Conservation (phyloP, 176 grass and related monocot species). For the Alloteropsis semialata region DNA sequence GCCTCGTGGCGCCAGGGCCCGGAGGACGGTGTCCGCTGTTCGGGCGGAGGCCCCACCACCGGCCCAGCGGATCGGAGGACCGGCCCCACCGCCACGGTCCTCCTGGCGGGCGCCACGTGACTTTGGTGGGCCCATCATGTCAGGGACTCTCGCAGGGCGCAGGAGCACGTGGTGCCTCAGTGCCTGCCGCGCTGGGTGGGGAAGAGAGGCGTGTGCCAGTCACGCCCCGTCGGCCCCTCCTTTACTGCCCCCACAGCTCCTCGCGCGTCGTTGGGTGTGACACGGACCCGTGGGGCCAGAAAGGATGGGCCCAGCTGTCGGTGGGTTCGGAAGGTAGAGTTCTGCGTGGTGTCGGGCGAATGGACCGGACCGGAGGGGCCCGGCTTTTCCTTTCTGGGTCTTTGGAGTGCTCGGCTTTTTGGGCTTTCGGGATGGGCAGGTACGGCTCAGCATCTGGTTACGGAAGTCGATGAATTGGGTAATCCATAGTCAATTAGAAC, state of each 20-base stretch:
- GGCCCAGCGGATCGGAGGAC: not conserved
- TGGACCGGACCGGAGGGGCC: not conserved
- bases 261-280: not conserved
- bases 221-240: not conserved
- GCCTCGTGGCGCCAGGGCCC: too few species aligned
- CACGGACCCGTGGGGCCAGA: not conserved
- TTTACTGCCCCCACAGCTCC: not conserved
- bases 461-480: not conserved
- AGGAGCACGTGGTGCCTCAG: not conserved
- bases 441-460: not conserved
- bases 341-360: not conserved
- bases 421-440: not conserved
- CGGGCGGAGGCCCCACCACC: not conserved
- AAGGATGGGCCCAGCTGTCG: accelerated
- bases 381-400: not conserved
- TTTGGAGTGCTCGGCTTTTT: not conserved
- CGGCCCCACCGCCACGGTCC: not conserved
- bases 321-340: not conserved
- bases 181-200: not conserved
- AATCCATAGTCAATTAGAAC: not conserved
- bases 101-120: not conserved
- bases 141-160: not conserved
- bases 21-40: not conserved
- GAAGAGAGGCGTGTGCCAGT: constrained; percentile 8
- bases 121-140: not conserved